Evolutionary conservation across 140 eudicot species (phyloP), one percentile per base, ranked within the genome.

Genomic region (Erigeron philadelphicus): DNA sequence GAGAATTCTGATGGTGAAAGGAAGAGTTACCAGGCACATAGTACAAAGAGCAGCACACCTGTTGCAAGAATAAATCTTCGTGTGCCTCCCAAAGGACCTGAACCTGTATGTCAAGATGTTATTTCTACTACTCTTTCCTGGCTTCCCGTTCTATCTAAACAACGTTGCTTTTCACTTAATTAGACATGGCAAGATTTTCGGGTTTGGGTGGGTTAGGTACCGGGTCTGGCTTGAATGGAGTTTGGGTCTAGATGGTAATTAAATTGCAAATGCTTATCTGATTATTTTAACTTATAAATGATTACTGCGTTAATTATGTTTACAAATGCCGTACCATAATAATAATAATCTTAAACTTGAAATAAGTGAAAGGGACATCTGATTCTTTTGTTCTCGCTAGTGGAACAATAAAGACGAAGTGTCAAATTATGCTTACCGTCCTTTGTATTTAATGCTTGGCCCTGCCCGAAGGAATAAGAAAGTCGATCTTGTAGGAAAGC

Each of bases 21-120:
- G 79, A 85, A 74, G 79, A 78, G 55, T 66, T 74, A 61, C 58
- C 83, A 78, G 76, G 55, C 80, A 63, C 75, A 72, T 52, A 88
- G 58, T 66, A 48, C 80, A 66, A 76, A 71, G 65, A 80, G 63
- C 53, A 73, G 72, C 66, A 78, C 65, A 61, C 72, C 88, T 43
- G 69, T 73, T 80, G 67, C 84, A 56, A 87, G 85, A 78, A 71
- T 83, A 43, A 89, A 83, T 79, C 61, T 94, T 59, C 91, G 88
- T 55, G 85, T 79, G 46, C 97, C 99, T 41, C 95, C 95, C 44
- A 87, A 81, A 80, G 90, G 90, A 74, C 83, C 88, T 50, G 95
- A 87, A 66, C 85, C 76, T 47, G 99, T 94, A 94, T 76, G 85
- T 76, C 18, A 9, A 52, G 16, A 61, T 79, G 25, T 71, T 59